Percentiles rank a stretch among this genome's conserved stretches.
These are phyloP conservation scores for Diutina ranongensis DNA, from an alignment of 1,139 yeast genomes.

Conservation along the genomic window DNA sequence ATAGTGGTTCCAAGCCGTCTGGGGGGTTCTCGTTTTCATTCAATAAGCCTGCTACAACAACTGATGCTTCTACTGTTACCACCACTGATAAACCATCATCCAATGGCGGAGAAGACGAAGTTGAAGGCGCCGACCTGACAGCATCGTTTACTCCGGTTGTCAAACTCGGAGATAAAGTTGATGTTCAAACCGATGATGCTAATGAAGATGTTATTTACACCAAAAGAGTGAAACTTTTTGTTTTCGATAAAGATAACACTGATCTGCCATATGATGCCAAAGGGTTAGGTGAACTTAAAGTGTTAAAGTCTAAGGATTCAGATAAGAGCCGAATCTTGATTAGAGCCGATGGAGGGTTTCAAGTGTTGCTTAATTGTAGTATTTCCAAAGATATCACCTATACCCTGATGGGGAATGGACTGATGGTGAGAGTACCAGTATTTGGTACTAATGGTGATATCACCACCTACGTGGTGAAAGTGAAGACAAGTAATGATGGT, in stretches of 20 bases:
- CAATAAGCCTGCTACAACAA: constrained; percentile 7
- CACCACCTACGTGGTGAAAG: constrained; percentile 57
- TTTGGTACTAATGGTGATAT: constrained; percentile 25
- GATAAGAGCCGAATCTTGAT: constrained; percentile 60
- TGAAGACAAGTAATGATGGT: constrained; percentile 62
- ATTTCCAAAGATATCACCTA: constrained; percentile 43
- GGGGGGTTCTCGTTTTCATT: constrained; percentile 16
- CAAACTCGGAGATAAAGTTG: background rate
- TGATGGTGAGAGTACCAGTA: constrained; percentile 47
- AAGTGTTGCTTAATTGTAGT: constrained; percentile 61
- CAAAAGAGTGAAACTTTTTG: constrained; percentile 64
- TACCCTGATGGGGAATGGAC: constrained; percentile 46
- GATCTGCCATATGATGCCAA: constrained; percentile 41
- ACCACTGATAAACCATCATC: constrained; percentile 18
- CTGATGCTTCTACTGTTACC: background rate
- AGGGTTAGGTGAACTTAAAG: constrained; percentile 77
- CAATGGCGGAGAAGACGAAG: constrained; percentile 16
- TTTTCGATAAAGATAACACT: constrained; percentile 40
- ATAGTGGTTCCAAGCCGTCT: background rate
- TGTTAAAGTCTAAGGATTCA: constrained; percentile 47
- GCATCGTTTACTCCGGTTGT: constrained; percentile 2
- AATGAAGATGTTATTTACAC: constrained; percentile 54
- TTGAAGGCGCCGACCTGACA: constrained; percentile 2
- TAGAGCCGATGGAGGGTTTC: constrained; percentile 81
- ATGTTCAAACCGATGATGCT: constrained; percentile 68